These are phyloP conservation scores for Lithohypha guttulata DNA, from an alignment of 2,329 filamentous ascomycete species.

Conservation along the genomic window DNA sequence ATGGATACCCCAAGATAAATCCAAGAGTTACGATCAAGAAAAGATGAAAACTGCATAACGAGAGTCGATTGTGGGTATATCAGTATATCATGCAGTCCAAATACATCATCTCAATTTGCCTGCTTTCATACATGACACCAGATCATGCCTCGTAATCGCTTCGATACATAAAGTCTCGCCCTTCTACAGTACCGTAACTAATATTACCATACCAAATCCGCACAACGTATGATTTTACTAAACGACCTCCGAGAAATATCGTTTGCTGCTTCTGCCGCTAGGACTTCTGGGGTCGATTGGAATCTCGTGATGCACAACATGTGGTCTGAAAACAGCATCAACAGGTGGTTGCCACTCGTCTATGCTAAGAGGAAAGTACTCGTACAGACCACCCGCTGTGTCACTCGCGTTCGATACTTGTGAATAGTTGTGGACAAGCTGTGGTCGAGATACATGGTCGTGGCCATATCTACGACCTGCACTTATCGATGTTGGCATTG, in stretches of 20 bases:
- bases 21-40: no score
- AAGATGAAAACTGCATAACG: no score
- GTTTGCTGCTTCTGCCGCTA: constrained; percentile 17
- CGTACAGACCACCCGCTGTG: constrained; percentile 67
- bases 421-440: background rate
- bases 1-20: no score
- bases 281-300: constrained; percentile 18
- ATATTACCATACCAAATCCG: no score
- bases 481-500: background rate
- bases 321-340: constrained; percentile 79
- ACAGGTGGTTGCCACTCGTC: constrained; percentile 89
- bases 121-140: no score
- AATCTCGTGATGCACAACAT: constrained; percentile 72
- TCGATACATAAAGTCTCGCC: no score
- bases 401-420: constrained; percentile 1
- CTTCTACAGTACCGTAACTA: no score
- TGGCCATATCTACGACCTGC: background rate
- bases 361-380: constrained; percentile 84
- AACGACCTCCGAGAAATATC: constrained; percentile 21
- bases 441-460: background rate
- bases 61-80: no score
- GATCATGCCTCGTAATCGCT: no score
- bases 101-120: no score
- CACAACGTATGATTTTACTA: no score
- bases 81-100: no score